A percentile compares a stretch with the other conserved stretches of the same genome.
Evolutionary conservation across 371 early-diverging fungal species (phyloP).

Genomic region (Gilbertella persicaria): DNA sequence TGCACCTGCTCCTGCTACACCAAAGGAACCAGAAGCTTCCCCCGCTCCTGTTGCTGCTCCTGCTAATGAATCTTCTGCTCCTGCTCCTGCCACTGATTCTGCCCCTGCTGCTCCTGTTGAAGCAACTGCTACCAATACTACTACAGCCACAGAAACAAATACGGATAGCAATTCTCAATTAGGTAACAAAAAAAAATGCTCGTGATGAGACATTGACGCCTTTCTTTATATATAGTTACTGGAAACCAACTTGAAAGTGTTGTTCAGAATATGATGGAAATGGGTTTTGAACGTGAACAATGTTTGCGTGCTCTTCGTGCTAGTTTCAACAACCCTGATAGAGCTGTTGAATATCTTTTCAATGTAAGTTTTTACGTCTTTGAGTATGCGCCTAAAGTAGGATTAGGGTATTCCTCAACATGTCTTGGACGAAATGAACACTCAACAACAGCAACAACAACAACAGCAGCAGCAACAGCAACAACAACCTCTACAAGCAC

Average conservation of each 20-base stretch:
- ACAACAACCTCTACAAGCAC: constrained; percentile 32
- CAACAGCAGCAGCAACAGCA: constrained; percentile 8
- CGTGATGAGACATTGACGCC: no score
- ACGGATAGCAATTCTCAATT: constrained; percentile 16
- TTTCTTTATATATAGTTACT: constrained; percentile 53
- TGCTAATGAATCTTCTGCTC: background rate
- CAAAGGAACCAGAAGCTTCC: constrained; percentile 33
- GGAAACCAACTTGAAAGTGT: constrained; percentile 78
- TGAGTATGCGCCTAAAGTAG: no score
- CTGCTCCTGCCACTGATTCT: constrained; percentile 35
- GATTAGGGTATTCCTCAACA: constrained; percentile 57
- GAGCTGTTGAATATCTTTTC: constrained; percentile 96
- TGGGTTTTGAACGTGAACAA: constrained; percentile 92
- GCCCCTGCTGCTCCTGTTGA: constrained; percentile 13
- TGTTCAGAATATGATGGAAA: constrained; percentile 87
- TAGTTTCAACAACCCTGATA: constrained; percentile 95
- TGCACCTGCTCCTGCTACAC: constrained; percentile 26
- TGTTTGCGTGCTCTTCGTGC: constrained; percentile 92
- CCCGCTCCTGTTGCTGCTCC: constrained; percentile 27
- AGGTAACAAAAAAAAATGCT: constrained; percentile 9
- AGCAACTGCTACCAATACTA: constrained; percentile 1
- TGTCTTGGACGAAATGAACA: constrained; percentile 34
- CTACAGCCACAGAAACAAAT: constrained; percentile 17
- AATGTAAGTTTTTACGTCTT: constrained; percentile 56
- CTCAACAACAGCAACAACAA: constrained; percentile 15